Conservation (phyloP, 768 basidiomycete species). For the Leccinum subgranulosum region DNA sequence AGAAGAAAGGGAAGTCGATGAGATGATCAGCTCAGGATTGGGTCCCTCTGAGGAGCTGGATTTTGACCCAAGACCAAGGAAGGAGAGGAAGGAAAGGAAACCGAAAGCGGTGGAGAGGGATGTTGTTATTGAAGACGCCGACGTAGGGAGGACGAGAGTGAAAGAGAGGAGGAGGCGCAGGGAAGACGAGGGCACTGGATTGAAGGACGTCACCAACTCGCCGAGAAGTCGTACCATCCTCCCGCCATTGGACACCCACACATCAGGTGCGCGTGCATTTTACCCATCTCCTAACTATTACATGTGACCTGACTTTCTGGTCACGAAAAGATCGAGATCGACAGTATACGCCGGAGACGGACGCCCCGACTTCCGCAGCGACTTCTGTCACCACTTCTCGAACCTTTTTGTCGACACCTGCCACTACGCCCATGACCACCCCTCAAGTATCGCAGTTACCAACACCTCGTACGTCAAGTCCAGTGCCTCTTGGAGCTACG, state of each 20-base stretch:
- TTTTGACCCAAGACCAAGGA: conserved; percentile 30
- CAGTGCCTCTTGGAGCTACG: conserved; percentile 35
- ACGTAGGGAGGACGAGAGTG: conserved; percentile 23
- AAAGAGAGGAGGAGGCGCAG: conserved; percentile 42
- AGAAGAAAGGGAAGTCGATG: conserved; percentile 46
- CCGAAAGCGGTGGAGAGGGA: conserved; percentile 19
- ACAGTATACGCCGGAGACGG: conserved; percentile 35
- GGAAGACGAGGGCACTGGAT: conserved; percentile 35
- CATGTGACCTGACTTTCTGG: conserved; percentile 15
- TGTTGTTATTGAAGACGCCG: conserved; percentile 19
- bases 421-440: conserved; percentile 38
- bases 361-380: conserved; percentile 34
- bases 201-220: conserved; percentile 67
- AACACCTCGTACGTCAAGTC: conserved; percentile 52
- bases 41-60: conserved; percentile 16
- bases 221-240: conserved; percentile 37
- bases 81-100: conserved; percentile 41
- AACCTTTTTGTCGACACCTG: conserved; percentile 41
- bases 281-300: not conserved
- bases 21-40: conserved; percentile 17
- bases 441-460: conserved; percentile 39
- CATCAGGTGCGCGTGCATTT: conserved; percentile 31
- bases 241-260: conserved; percentile 35
- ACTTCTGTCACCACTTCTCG: conserved; percentile 36
- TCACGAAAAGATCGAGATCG: conserved; percentile 34